Evolutionary conservation across 2,329 filamentous ascomycete genomes (phyloP).

Genomic region (Aspergillus arachidicola): DNA sequence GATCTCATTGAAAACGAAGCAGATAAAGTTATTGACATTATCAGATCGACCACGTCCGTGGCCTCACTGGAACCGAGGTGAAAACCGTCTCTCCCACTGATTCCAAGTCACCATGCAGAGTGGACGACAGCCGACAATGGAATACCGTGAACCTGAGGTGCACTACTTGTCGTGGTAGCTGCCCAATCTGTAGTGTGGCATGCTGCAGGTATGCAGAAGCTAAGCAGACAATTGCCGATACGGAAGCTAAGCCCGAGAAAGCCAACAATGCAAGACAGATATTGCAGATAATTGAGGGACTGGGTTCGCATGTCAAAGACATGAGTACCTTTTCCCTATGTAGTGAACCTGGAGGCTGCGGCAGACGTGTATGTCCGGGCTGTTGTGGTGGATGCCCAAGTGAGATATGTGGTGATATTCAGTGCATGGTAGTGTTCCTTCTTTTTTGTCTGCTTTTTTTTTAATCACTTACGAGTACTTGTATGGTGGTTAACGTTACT

Average conservation of each 20-base stretch:
- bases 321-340: conserved; percentile 37
- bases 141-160: conserved; percentile 36
- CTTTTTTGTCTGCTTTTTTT: neutral
- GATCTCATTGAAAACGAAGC: neutral
- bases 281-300: conserved; percentile 25
- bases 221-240: conserved; percentile 10
- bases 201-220: conserved; percentile 37
- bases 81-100: conserved; percentile 4
- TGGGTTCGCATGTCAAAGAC: conserved; percentile 30
- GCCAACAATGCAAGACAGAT: conserved; percentile 18
- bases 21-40: neutral
- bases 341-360: conserved; percentile 31
- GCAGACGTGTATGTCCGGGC: conserved; percentile 34
- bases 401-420: conserved; percentile 35
- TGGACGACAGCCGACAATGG: conserved; percentile 28
- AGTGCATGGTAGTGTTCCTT: conserved; percentile 31
- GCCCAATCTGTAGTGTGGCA: conserved; percentile 30
- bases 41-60: conserved; percentile 18
- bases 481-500: conserved; percentile 1
- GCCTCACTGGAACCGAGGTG: conserved; percentile 18
- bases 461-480: neutral
- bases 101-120: conserved; percentile 5
- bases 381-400: conserved; percentile 40
- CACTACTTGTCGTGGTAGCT: conserved; percentile 29
- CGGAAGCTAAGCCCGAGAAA: conserved; percentile 17